Evolutionary conservation across 1,139 yeast species (phyloP).

Genomic region (Sugiyamaella paludigena): DNA sequence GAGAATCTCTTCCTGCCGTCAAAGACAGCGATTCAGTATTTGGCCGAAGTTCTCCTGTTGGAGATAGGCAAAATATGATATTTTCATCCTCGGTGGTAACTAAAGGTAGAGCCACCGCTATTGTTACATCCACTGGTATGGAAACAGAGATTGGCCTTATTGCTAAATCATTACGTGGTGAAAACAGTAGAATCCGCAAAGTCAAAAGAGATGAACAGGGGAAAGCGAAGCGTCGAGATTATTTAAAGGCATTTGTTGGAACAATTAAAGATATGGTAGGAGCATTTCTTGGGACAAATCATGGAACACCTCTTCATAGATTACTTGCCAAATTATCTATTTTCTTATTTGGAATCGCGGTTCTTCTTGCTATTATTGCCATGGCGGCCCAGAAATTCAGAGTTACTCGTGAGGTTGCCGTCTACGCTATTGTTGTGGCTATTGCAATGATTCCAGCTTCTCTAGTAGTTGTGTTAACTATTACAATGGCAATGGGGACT

Average conservation of each 20-base stretch:
- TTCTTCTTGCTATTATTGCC: slow-evolving; percentile 70
- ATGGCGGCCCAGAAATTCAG: slow-evolving; percentile 73
- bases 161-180: slow-evolving; percentile 57
- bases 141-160: slow-evolving; percentile 74
- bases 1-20: slow-evolving; percentile 74
- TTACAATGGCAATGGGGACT: slow-evolving; percentile 85
- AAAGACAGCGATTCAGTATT: slow-evolving; percentile 51
- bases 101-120: slow-evolving; percentile 74
- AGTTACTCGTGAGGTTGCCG: slow-evolving; percentile 70
- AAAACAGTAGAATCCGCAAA: slow-evolving; percentile 33
- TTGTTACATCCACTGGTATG: slow-evolving; percentile 65
- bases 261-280: slow-evolving; percentile 56
- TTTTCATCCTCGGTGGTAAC: slow-evolving; percentile 69
- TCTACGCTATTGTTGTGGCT: slow-evolving; percentile 81
- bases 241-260: slow-evolving; percentile 46
- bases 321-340: slow-evolving; percentile 70
- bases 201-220: slow-evolving; percentile 41
- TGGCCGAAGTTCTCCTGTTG: slow-evolving; percentile 57
- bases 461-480: slow-evolving; percentile 73
- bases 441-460: slow-evolving; percentile 83
- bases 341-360: slow-evolving; percentile 65
- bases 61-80: slow-evolving; percentile 74
- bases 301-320: slow-evolving; percentile 75
- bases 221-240: slow-evolving; percentile 46
- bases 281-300: slow-evolving; percentile 67